These are phyloP conservation scores for Passiflora organensis DNA, from an alignment of 345 rosid species.

Conservation along the genomic window DNA sequence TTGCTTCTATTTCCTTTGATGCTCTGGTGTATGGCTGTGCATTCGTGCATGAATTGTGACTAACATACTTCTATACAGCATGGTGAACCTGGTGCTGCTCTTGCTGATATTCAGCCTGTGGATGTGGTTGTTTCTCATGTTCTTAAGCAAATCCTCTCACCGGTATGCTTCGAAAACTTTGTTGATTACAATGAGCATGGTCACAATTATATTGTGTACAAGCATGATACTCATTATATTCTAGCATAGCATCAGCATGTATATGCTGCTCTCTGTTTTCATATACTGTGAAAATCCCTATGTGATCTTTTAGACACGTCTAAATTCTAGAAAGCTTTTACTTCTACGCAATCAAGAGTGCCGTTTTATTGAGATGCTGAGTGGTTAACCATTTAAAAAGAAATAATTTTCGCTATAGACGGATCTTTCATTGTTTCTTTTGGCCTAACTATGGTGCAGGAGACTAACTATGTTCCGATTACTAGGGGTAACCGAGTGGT, in stretches of 20 bases:
- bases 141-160: slow-evolving; percentile 72
- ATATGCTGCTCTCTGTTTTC: too few relatives aligned
- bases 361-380: too few relatives aligned
- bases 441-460: slow-evolving; percentile 57
- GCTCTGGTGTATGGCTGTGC: background rate
- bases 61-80: slow-evolving; percentile 43
- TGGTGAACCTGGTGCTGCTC: slow-evolving; percentile 94
- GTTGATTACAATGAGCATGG: too few relatives aligned
- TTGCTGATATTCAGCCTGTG: slow-evolving; percentile 81
- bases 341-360: too few relatives aligned
- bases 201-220: too few relatives aligned
- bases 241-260: too few relatives aligned
- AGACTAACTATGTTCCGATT: slow-evolving; percentile 88
- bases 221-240: too few relatives aligned
- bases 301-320: too few relatives aligned
- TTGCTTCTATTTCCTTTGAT: slow-evolving; percentile 3
- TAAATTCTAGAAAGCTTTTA: too few relatives aligned
- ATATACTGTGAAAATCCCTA: too few relatives aligned
- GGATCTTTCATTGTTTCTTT: background rate
- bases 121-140: slow-evolving; percentile 82
- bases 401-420: too few relatives aligned
- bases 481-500: slow-evolving; percentile 86
- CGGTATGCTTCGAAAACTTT: slow-evolving; percentile 40
- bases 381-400: background rate
- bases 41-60: slow-evolving; percentile 7